Conservation (phyloP, 208 protist genomes). For the Acanthamoeba royreba region DNA sequence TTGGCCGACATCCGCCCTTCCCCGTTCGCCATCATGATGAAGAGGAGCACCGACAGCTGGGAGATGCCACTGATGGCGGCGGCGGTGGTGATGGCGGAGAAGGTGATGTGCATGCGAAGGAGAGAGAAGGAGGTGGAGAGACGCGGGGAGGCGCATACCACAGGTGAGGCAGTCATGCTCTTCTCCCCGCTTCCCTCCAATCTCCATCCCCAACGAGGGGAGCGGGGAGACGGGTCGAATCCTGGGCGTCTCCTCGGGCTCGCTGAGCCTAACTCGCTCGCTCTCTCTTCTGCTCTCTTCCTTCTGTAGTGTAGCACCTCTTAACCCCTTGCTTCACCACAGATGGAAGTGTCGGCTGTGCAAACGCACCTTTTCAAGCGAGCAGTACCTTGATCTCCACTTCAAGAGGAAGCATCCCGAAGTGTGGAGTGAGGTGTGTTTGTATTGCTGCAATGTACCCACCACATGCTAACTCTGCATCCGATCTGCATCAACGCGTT, state of each 20-base stretch:
- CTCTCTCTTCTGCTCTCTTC: background rate
- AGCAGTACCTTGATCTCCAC: background rate
- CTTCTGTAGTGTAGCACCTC: background rate
- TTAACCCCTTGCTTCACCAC: no score
- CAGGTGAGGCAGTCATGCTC: no score
- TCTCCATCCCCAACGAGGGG: background rate
- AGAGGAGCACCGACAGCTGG: no score
- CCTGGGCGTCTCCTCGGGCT: background rate
- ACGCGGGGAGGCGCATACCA: no score
- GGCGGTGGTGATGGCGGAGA: no score
- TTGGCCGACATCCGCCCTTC: background rate
- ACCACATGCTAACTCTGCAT: no score
- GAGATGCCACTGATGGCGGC: no score
- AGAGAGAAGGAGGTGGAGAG: no score
- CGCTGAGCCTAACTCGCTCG: background rate
- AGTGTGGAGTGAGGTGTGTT: background rate
- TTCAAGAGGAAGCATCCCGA: conserved; percentile 5
- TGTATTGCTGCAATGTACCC: background rate
- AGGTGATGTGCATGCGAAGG: no score
- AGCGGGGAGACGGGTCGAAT: background rate
- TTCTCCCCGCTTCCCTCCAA: no score
- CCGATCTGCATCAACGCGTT: no score
- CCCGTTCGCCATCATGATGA: background rate
- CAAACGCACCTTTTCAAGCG: background rate
- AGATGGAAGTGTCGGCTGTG: background rate